Base-by-base conservation (phyloP, 768 basidiomycete species). In the Hericium coralloides region DNA sequence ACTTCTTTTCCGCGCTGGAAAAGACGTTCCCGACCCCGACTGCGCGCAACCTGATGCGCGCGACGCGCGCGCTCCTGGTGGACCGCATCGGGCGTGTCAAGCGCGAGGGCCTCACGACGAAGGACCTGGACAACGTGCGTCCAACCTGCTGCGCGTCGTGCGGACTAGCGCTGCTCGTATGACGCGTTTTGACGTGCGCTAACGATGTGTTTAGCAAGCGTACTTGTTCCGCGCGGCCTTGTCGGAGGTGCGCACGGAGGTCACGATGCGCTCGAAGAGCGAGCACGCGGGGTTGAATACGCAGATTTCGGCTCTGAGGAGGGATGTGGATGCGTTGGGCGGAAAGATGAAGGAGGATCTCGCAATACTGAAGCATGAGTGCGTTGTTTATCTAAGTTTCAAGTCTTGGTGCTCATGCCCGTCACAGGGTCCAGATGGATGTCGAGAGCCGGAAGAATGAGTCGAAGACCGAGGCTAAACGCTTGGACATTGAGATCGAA, bases 311-410 rank as follows among this genome's bases (percentile, higher is more conserved):
- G 82, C 86, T 3, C 77, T 95, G 17, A 80, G 93, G 58, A 76
- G 92, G 59, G 97, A 98, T 47, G 85, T 93, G 14, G 95, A 99
- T 65, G 72, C 78, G 2, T 70, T 98, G 49, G 84, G 87, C 64
- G 84, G 87, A 43, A 95, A 90, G 73, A 88, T 99, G 84, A 95
- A 95, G 72, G 93, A 97, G 69, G 92, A 95, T 60, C 73, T 98
- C 22, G 83, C 80, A 15, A 87, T 81, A 48, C 76, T 99, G 63
- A 93, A 90, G 70, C 95, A 98, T 66, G 95, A 98, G 94, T 95
- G 63, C 55, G 87, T 81, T 10, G 43, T 17, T 15, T 3, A 20
- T 45, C 7, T 7, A 45, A 3, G 20, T n/a, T 45, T n/a, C 7
- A 45, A n/a, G n/a, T 7, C 41, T 38, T 56, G 49, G 36, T 3